A percentile compares a stretch with the other conserved stretches of the same genome.
phyloP scores from a whole-genome alignment of 257 asterid genomes.

The Nicotiana noctiflora region DNA sequence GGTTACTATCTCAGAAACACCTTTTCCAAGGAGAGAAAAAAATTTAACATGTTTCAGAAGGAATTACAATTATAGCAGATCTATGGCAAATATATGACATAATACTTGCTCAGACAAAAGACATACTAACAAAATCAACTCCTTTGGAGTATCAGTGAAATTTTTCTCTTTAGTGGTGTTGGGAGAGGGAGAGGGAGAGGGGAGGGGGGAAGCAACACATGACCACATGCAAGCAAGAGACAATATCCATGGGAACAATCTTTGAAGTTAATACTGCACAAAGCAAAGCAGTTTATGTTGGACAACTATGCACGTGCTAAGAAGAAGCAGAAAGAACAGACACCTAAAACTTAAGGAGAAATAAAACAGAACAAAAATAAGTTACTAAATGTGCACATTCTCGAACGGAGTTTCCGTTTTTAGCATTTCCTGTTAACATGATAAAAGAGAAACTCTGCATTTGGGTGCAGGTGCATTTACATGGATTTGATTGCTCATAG shows the following conservation, averaged over 20 bases:
- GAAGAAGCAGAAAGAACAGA: background rate
- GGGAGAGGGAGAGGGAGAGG: background rate
- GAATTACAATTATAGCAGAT: constrained; percentile 1
- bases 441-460: background rate
- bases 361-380: background rate
- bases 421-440: background rate
- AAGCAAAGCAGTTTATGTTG: background rate
- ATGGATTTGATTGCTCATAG: background rate
- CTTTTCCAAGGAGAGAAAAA: background rate
- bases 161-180: background rate
- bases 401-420: background rate
- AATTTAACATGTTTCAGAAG: background rate
- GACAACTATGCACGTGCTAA: background rate
- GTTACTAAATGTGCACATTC: background rate
- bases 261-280: background rate
- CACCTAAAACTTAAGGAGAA: constrained; percentile 1
- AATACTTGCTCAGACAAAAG: background rate
- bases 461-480: background rate
- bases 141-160: background rate
- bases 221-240: background rate
- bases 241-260: background rate
- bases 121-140: background rate
- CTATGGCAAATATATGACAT: background rate
- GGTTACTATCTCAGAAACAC: background rate
- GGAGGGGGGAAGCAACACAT: background rate